These are phyloP conservation scores for Simplicillium sp. DNA, from an alignment of 2,329 filamentous ascomycete species.

Conservation along the genomic window DNA sequence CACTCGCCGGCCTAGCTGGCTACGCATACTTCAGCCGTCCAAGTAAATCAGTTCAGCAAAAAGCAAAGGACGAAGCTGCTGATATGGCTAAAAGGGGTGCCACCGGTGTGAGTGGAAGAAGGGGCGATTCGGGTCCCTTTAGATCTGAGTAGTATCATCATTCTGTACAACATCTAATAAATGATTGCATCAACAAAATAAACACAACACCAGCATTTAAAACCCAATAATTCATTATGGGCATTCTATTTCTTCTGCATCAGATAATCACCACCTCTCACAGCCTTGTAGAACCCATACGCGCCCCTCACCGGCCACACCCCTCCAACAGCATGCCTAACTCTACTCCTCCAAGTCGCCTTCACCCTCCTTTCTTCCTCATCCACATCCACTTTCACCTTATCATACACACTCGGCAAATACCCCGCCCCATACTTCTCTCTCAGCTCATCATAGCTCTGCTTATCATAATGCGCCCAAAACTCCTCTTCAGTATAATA, in stretches of 20 bases:
- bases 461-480: conserved; percentile 52
- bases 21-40: no score
- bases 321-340: conserved; percentile 19
- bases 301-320: conserved; percentile 35
- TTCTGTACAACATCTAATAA: no score
- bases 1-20: no score
- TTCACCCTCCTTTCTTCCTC: conserved; percentile 19
- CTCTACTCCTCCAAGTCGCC: conserved; percentile 15
- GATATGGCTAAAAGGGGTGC: background rate
- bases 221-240: background rate
- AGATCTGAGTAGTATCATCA: no score
- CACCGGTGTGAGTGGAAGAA: no score
- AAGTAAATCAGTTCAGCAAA: background rate
- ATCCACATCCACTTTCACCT: conserved; percentile 45
- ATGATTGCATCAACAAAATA: no score
- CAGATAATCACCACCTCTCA: conserved; percentile 35
- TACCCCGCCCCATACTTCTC: conserved; percentile 48
- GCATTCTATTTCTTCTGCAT: conserved; percentile 21
- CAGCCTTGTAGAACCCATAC: conserved; percentile 34
- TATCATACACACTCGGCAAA: conserved; percentile 58
- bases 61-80: background rate
- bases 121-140: no score
- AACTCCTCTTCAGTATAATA: conserved; percentile 58
- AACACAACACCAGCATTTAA: no score
- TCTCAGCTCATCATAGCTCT: conserved; percentile 49